These are phyloP conservation scores for Falciphora oryzae DNA, from an alignment of 2,329 filamentous ascomycete species.

Conservation along the genomic window DNA sequence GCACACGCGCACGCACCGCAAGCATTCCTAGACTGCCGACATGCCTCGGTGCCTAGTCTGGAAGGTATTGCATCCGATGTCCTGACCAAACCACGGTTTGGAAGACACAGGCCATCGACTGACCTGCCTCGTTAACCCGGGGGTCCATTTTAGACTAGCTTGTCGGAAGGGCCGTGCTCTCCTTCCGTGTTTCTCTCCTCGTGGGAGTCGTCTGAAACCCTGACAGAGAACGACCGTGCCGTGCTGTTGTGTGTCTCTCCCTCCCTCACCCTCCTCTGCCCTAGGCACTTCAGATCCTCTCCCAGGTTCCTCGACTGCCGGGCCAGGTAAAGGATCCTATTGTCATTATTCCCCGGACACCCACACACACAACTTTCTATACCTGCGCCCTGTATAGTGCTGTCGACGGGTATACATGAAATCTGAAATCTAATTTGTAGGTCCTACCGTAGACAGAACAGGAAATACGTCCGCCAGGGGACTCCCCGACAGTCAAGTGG, in stretches of 20 bases:
- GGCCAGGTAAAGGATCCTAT: not conserved
- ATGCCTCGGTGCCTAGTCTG: not conserved
- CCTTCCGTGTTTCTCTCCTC: not conserved
- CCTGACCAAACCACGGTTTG: not conserved
- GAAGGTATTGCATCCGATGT: not conserved
- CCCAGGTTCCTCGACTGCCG: not conserved
- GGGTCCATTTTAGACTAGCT: no score
- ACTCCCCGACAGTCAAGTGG: not conserved
- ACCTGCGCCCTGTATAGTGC: no score
- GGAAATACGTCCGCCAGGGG: no score
- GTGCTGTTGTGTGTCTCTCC: not conserved
- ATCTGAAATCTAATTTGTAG: no score
- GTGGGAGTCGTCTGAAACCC: conserved; percentile 1
- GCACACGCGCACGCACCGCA: not conserved
- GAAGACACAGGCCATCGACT: no score
- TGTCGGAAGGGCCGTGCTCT: not conserved
- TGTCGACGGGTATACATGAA: no score
- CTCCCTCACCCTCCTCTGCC: no score
- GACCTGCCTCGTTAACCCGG: no score
- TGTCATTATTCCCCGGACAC: not conserved
- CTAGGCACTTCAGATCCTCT: no score
- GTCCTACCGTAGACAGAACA: no score
- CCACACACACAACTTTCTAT: no score
- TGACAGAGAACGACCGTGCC: conserved; percentile 6
- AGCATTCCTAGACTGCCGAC: not conserved